Percentiles rank a stretch among this genome's conserved stretches.
Evolutionary conservation across 2,329 filamentous ascomycete genomes (phyloP).

Genomic region (Colletotrichum orchidophilum): DNA sequence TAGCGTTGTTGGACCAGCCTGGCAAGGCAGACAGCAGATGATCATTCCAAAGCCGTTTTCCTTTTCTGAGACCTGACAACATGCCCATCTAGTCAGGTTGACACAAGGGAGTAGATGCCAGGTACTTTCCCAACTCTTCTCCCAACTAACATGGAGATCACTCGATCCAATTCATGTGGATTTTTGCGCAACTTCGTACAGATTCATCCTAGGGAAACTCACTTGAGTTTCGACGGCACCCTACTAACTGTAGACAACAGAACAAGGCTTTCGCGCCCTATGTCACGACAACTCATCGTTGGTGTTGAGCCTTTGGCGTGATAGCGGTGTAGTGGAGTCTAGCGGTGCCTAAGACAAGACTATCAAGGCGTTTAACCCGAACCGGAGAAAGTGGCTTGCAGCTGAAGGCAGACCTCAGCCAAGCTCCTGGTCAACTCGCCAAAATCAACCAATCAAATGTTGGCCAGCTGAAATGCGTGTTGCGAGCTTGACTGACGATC

Average conservation of each 20-base stretch:
- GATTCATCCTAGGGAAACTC: background rate
- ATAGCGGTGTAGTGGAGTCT: conserved; percentile 29
- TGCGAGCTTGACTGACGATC: conserved; percentile 5
- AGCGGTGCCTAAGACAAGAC: conserved; percentile 24
- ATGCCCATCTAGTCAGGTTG: background rate
- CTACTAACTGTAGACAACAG: background rate
- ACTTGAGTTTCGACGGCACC: background rate
- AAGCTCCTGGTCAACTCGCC: conserved; percentile 21
- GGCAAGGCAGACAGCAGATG: conserved; percentile 20
- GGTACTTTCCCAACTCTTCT: background rate
- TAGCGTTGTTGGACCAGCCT: conserved; percentile 5
- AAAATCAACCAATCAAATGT: conserved; percentile 21
- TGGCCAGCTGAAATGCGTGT: conserved; percentile 3
- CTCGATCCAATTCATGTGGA: background rate
- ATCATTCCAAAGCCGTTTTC: background rate
- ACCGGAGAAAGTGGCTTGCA: conserved; percentile 31
- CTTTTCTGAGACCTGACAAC: background rate
- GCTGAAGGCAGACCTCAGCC: conserved; percentile 31
- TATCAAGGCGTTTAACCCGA: conserved; percentile 29
- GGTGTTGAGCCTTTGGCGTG: conserved; percentile 7
- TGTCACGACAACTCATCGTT: conserved; percentile 7
- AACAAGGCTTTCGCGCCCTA: background rate
- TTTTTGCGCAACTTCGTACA: background rate
- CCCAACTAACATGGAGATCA: background rate
- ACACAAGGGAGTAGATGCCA: background rate